Evolutionary conservation across 2,329 filamentous ascomycete genomes (phyloP), one percentile per base, ranked within the genome.

Genomic region (Mycogone perniciosa): DNA sequence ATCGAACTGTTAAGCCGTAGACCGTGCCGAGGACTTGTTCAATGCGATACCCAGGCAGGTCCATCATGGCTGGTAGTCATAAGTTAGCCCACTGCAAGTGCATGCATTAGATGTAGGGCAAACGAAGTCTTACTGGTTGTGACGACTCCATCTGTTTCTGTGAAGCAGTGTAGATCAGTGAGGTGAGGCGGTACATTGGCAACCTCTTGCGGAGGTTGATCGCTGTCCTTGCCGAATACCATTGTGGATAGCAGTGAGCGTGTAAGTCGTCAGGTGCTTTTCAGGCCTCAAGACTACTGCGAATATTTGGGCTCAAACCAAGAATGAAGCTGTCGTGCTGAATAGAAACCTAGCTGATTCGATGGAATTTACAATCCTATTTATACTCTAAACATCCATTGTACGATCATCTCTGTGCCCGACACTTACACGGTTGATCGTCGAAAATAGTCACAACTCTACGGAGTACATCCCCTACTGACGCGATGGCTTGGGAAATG

Each of bases 91-190:
- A 20, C 20, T 2, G 20, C 20, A 20, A 20, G 20, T 20, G 20
- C 20, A 3, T 20, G 20, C 20, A 20, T 20, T 20, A 3, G 20
- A 20, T 20, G 46, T 51, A 13, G 3, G 10, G 30, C 7, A 52
- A 63, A 37, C 7, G 37, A 6, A 20, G 31, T 26, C 50, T 51
- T 53, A 68, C 69, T 84, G 0, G 77, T 77, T 1, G 79, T 82
- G 56, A 84, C 76, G 49, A 84, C 72, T 35, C 80, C 80, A 44
- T 78, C 73, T 6, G 81, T 84, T 60, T 84, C 81, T 37, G 77
- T 77, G 64, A 80, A 82, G 68, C 78, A 82, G 63, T 79, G 75
- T 6, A 78, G 64, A 55, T 79, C 76, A 0, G 71, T 73, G 6
- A 76, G 54, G 39, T 68, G 61, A 2, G 68, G 63, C 6, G 72